Base-by-base conservation (phyloP, 768 basidiomycete species). In the Boletus speciosus region DNA sequence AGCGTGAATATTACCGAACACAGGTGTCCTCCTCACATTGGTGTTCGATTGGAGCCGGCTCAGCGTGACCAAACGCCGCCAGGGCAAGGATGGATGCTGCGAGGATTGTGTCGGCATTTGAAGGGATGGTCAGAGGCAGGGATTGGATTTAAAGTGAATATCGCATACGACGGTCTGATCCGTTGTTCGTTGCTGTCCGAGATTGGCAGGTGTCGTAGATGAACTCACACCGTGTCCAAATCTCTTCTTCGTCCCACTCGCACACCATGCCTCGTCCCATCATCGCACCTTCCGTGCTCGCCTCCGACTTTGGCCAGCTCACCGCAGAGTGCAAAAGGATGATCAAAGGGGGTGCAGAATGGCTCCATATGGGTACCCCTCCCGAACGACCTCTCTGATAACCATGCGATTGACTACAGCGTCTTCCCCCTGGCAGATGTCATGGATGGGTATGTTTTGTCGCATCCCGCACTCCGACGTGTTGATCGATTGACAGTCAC, bases 201-300 rank as follows among this genome's bases (percentile, higher is more conserved):
- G 67, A 58, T 43, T 61, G 62, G 69, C 59, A 69, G 31, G 67
- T 65, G 50, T 56, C 61, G 58, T 67, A 59, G 69, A 63, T 58
- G 48, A 40, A 43, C 48, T 43, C 25, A 27, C 25, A 6, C 25
- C 25, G 52, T 45, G 32, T 31, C 51, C 49, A 36, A 11, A 44
- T 54, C 51, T 54, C 43, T 60, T 10, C 49, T 38, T 48, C n/a
- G 21, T 47, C 46, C 51, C 49, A 49, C 41, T 49, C 50, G 12
- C 37, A 55, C 55, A 51, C 45, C 50, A 95, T 95, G 93, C 88
- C 86, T 61, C 83, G 81, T 61, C 85, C 92, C 14, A 98, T 98
- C 75, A 93, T 99, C 71, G 87, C 95, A 10, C 97, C 97, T 21
- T 98, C 95, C 4, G 93, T 98, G 40, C 87, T 99, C 16, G 96